Base-by-base conservation (phyloP, 2,329 filamentous ascomycete genomes). In the Cladophialophora psammophila region DNA sequence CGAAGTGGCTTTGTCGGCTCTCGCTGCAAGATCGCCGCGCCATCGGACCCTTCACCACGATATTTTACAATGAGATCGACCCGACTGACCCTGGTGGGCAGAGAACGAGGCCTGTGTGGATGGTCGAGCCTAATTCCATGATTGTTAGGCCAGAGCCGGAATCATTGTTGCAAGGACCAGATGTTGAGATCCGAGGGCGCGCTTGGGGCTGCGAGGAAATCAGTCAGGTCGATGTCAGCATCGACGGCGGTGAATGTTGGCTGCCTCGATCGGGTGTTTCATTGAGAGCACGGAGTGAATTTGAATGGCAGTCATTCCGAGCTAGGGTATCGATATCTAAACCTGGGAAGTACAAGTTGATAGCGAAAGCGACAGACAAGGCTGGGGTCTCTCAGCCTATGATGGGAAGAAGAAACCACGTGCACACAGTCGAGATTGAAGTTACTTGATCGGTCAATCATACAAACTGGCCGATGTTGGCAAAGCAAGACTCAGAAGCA, bases 51-150 rank as follows among this genome's bases (percentile, higher is more conserved):
- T 72, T 70, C 36, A 72, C 70, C 8, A 72, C 68, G 2, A 68
- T 34, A 15, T 71, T 71, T 45, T 72, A 72, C 57, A 72, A 72
- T 36, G 70, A 72, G 55, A 31, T 68, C 18, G 70, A 72, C 31
- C 70, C 70, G 6, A 63, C 55, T 26, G 70, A 71, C 54, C 61
- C 66, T 5, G 13, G 20, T 20, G 57, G 66, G 40, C 38, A 63
- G 59, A 65, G n/a, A 26, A 66, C 45, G 15, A 60, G 70, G 18
- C 68, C 70, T 8, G 69, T 70, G 10, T 72, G 70, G 70, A 48
- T 50, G 38, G 70, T 71, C 50, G 70, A 72, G 55, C 68, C 69
- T 5, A 72, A 72, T 45, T 72, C 70, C 4, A 66, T 72, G 64
- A 67, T 72, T 32, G 64, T 69, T 18, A 64, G 31, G 31, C 70